Conservation (phyloP, 2,329 filamentous ascomycete species). For the Blastomyces gilchristii region DNA sequence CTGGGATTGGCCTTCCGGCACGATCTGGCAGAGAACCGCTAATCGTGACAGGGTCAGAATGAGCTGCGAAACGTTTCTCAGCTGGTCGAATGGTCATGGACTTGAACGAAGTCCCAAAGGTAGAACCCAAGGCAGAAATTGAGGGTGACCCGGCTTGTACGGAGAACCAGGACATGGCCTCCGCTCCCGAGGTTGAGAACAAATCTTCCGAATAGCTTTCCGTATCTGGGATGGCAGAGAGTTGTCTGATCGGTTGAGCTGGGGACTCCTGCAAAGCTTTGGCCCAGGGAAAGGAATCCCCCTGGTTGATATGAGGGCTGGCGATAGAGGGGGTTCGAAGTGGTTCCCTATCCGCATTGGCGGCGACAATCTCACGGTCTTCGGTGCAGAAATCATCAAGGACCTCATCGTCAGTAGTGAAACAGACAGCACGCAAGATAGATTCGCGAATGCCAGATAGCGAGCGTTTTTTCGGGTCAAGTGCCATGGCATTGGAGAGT, state of each 20-base stretch:
- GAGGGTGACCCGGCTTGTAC: conserved; percentile 67
- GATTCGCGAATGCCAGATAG: conserved; percentile 66
- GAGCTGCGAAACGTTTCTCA: conserved; percentile 31
- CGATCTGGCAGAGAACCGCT: conserved; percentile 63
- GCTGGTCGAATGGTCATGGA: conserved; percentile 49
- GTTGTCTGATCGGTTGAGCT: conserved; percentile 61
- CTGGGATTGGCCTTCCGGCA: conserved; percentile 50
- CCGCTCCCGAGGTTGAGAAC: conserved; percentile 64
- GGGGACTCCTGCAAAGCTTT: conserved; percentile 74
- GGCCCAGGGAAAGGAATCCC: conserved; percentile 85
- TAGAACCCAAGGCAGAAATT: conserved; percentile 74
- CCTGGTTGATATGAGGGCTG: conserved; percentile 65
- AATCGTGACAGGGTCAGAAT: conserved; percentile 59
- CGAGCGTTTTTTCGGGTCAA: conserved; percentile 84
- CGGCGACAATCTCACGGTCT: conserved; percentile 65
- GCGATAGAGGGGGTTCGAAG: conserved; percentile 91
- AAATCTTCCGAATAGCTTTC: conserved; percentile 74
- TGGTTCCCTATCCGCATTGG: conserved; percentile 81
- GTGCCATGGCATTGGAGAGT: conserved; percentile 75
- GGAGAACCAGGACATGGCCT: conserved; percentile 63
- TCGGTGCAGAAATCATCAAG: conserved; percentile 89
- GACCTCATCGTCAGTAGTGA: conserved; percentile 85
- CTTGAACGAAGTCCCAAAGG: conserved; percentile 69
- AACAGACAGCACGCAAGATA: conserved; percentile 69
- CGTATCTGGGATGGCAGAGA: conserved; percentile 74